Evolutionary conservation across 1,139 yeast species (phyloP).

Genomic region (Meyerozyma athensensis): DNA sequence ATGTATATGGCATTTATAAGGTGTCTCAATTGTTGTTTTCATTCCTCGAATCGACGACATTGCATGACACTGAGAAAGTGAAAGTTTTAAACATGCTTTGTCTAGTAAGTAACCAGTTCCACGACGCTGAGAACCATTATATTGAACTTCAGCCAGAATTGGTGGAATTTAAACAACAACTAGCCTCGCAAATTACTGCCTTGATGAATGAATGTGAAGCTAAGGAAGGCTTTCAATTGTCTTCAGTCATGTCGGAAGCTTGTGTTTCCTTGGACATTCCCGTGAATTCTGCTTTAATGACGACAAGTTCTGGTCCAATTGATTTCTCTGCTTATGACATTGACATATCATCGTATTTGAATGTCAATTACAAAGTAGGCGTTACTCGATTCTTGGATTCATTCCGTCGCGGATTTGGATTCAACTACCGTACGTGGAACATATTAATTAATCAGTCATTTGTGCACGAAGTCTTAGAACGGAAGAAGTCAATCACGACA

Average conservation of each 20-base stretch:
- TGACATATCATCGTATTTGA: slow-evolving; percentile 28
- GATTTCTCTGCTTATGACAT: slow-evolving; percentile 16
- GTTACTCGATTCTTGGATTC: slow-evolving; percentile 21
- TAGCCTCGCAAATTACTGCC: not conserved
- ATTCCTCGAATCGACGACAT: not conserved
- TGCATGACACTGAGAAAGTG: not conserved
- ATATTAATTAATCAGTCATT: slow-evolving; percentile 30
- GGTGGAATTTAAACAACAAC: not conserved
- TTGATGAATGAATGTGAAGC: not conserved
- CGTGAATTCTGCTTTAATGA: slow-evolving; percentile 1
- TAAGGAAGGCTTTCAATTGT: not conserved
- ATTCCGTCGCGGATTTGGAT: slow-evolving; percentile 27
- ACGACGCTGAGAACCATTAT: slow-evolving; percentile 49
- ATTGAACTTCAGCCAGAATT: slow-evolving; percentile 10
- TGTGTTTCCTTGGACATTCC: slow-evolving; percentile 2
- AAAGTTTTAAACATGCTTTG: slow-evolving; percentile 23
- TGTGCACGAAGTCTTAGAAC: slow-evolving; percentile 17
- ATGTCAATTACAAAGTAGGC: slow-evolving; percentile 28
- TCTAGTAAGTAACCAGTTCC: slow-evolving; percentile 43
- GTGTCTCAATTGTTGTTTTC: slow-evolving; percentile 20
- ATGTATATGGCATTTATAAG: slow-evolving; percentile 30
- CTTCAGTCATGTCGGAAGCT: not conserved
- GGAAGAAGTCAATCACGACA: slow-evolving; percentile 15
- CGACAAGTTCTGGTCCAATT: too few relatives aligned
- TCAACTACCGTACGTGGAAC: slow-evolving; percentile 30